Conservation (phyloP, 768 basidiomycete species). For the Rhizopogon sp. region DNA sequence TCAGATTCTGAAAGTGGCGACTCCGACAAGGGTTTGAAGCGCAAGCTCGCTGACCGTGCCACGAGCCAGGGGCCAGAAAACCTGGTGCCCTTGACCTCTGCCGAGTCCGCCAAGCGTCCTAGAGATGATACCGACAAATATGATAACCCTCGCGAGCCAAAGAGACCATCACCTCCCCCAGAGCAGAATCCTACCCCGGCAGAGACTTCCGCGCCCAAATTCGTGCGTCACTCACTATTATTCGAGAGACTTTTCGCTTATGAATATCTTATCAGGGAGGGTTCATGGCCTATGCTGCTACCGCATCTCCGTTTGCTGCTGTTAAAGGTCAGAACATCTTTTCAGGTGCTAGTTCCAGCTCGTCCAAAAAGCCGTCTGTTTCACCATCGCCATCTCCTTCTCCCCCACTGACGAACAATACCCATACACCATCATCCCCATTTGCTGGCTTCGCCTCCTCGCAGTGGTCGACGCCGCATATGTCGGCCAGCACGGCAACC, state of each 20-base stretch:
- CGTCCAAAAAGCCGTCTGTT: conserved; percentile 23
- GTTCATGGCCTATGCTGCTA: conserved; percentile 77
- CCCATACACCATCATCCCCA: conserved; percentile 15
- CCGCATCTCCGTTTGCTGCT: conserved; percentile 66
- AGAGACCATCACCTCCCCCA: conserved; percentile 66
- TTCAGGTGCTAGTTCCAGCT: conserved; percentile 14
- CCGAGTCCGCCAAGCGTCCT: conserved; percentile 48
- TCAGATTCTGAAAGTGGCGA: conserved; percentile 43
- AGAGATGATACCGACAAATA: conserved; percentile 61
- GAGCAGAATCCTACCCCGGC: conserved; percentile 30
- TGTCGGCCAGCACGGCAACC: conserved; percentile 30
- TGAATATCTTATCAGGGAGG: conserved; percentile 42
- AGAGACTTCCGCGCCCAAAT: conserved; percentile 35
- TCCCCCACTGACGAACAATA: conserved; percentile 17
- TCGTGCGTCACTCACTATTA: conserved; percentile 34
- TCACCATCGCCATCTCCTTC: conserved; percentile 20
- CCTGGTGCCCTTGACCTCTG: conserved; percentile 16
- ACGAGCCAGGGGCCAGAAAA: conserved; percentile 53
- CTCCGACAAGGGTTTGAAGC: conserved; percentile 61
- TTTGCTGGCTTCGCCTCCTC: conserved; percentile 15
- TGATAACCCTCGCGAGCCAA: conserved; percentile 55
- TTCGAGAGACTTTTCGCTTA: conserved; percentile 7
- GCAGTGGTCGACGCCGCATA: conserved; percentile 12
- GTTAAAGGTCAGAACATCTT: conserved; percentile 65
- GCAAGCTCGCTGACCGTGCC: conserved; percentile 64